Conservation (phyloP, 176 grass and related monocot genomes). For the Oryza longistaminata region DNA sequence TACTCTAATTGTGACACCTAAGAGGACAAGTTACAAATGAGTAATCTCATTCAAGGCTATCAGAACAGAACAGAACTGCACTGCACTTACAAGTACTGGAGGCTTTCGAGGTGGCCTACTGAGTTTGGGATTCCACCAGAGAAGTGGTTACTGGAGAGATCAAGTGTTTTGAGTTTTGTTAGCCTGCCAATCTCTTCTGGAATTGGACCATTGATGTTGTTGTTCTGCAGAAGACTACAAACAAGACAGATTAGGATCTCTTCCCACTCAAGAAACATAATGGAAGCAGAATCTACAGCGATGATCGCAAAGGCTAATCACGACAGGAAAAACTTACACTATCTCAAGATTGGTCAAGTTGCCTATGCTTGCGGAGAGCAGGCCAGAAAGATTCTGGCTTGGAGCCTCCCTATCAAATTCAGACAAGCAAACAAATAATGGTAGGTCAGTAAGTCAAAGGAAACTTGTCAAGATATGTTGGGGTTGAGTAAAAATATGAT, state of each 20-base stretch:
- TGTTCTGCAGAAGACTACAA: constrained; percentile 75
- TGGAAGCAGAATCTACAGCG: not conserved
- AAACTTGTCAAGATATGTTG: constrained; percentile 5
- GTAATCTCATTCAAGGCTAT: constrained; percentile 24
- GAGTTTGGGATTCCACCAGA: constrained; percentile 65
- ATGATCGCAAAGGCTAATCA: not conserved
- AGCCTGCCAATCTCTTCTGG: constrained; percentile 76
- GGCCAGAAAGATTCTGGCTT: constrained; percentile 76
- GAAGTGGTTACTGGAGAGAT: constrained; percentile 82
- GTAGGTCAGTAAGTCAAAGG: not conserved
- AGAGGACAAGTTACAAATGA: constrained; percentile 5
- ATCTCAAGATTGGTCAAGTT: constrained; percentile 88
- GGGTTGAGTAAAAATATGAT: not conserved
- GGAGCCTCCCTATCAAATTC: constrained; percentile 63
- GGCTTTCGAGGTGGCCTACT: constrained; percentile 58
- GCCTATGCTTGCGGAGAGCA: constrained; percentile 76
- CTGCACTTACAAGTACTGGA: constrained; percentile 76
- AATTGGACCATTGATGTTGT: constrained; percentile 70
- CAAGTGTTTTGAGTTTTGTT: constrained; percentile 70
- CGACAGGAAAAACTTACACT: constrained; percentile 54
- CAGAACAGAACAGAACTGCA: constrained; percentile 1
- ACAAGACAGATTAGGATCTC: constrained; percentile 17
- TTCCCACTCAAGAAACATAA: constrained; percentile 11
- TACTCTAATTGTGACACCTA: not conserved
- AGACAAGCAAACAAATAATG: not conserved